Evolutionary conservation across 768 basidiomycete species (phyloP), one percentile per base, ranked within the genome.

Genomic region (Psilocybe tampanensis): DNA sequence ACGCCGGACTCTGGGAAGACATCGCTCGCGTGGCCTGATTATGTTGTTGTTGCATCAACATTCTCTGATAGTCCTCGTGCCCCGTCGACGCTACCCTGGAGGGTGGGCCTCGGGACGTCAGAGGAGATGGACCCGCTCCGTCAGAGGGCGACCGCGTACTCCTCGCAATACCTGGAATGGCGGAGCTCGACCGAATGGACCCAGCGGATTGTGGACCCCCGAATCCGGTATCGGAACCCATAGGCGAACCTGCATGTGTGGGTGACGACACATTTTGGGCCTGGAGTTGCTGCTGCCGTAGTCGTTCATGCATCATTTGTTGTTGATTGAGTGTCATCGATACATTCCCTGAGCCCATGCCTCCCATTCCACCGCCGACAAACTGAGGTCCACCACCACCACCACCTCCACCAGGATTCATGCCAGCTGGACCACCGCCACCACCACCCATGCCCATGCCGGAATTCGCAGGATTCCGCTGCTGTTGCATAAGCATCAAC

Each of bases 111-210:
- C 82, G 75, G 17, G 82, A 75, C 56, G 76, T 77, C 75, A 86
- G 72, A 32, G 83, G 80, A 50, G 83, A 76, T 26, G 78, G 74
- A 22, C 32, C 52, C 15, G 76, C 74, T 33, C 79, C 75, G 58
- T 91, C 89, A 17, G 88, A 85, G n/a, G 90, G 90, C 41, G 90
- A 90, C 54, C 89, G 79, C 48, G 84, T 82, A 62, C 85, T 90
- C 63, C 90, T 77, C 19, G 89, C 87, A 51, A 92, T 92, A 12
- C 89, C 89, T 0, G 88, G 88, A 52, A 90, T 86, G 19, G 82
- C 70, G 41, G 78, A 61, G 24, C 59, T 57, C 22, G 64, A 60
- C 24, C 61, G 60, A 61, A 65, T 67, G 45, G 68, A 56, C 12
- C 60, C 33, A 47, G 60, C 58, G 24, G 64, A 51, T 13, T 52